phyloP scores from a whole-genome alignment of 208 protist species.

The Wallacemonas collosoma region DNA sequence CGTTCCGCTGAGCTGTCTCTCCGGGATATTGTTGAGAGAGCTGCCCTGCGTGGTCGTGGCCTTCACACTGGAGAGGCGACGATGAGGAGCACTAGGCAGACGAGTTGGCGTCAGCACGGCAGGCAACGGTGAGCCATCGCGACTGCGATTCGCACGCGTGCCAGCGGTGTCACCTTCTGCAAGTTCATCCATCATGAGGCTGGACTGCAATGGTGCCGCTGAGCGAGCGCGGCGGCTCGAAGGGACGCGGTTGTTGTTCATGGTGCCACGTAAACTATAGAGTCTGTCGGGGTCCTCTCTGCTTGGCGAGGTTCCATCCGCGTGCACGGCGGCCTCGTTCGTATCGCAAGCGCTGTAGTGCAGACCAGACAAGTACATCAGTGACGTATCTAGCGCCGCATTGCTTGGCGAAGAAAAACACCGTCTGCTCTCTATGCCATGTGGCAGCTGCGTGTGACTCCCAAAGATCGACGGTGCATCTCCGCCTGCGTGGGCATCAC shows the following conservation, averaged over 20 bases:
- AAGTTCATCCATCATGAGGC: not conserved
- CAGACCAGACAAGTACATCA: slow-evolving; percentile 3
- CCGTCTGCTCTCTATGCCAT: not conserved
- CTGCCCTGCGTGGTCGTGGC: not conserved
- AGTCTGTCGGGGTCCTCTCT: not conserved
- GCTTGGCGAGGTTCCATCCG: not conserved
- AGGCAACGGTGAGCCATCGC: not conserved
- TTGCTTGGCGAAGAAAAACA: not conserved
- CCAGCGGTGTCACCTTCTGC: not conserved
- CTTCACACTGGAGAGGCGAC: not conserved
- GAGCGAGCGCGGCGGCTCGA: not conserved
- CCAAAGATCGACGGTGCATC: slow-evolving; percentile 9
- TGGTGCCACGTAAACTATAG: not conserved
- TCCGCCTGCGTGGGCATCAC: not conserved
- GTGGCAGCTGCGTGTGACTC: not conserved
- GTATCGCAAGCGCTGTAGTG: not conserved
- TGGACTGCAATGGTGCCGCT: not conserved
- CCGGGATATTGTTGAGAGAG: not conserved
- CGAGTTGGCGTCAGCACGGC: slow-evolving; percentile 13
- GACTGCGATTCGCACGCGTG: not conserved
- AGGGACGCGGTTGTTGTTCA: not conserved
- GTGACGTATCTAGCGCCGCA: not conserved
- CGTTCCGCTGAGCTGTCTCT: slow-evolving; percentile 7
- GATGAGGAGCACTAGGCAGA: not conserved
- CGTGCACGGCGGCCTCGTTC: not conserved